phyloP scores from a whole-genome alignment of 305 asterid species.

The Stenogyne calaminthoides region DNA sequence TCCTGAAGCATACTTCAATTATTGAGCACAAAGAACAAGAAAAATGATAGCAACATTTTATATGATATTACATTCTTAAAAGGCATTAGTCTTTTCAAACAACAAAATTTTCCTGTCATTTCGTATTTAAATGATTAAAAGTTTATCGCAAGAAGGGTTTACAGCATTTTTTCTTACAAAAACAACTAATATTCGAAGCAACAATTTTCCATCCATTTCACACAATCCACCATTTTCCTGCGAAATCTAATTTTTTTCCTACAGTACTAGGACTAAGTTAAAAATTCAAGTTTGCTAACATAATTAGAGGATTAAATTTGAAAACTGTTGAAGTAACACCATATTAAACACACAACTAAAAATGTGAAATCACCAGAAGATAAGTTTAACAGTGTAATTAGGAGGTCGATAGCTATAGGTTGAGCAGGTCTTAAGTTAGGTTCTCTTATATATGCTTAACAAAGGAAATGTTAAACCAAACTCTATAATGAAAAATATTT shows the following conservation, averaged over 20 bases:
- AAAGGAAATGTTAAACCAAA: background rate
- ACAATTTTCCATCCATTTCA: background rate
- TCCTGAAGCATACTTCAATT: constrained; percentile 2
- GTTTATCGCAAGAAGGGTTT: background rate
- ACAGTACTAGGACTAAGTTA: background rate
- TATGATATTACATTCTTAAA: background rate
- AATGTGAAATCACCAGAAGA: background rate
- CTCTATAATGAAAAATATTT: background rate
- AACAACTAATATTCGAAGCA: background rate
- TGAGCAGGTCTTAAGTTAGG: too few species aligned
- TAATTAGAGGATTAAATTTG: background rate
- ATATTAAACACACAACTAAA: background rate
- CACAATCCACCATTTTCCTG: background rate
- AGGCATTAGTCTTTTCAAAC: background rate
- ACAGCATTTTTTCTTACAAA: background rate
- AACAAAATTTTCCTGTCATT: background rate
- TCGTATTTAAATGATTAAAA: background rate
- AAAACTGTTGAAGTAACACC: background rate
- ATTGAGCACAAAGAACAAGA: background rate
- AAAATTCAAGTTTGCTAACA: background rate
- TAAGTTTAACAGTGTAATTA: background rate
- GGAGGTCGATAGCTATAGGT: too few species aligned
- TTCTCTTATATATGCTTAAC: too few species aligned
- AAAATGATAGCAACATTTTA: background rate
- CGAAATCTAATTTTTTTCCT: background rate